Percentiles rank a stretch among this genome's conserved stretches.
phyloP scores from a whole-genome alignment of 1,139 yeast genomes.

The Debaryomyces nepalensis region DNA sequence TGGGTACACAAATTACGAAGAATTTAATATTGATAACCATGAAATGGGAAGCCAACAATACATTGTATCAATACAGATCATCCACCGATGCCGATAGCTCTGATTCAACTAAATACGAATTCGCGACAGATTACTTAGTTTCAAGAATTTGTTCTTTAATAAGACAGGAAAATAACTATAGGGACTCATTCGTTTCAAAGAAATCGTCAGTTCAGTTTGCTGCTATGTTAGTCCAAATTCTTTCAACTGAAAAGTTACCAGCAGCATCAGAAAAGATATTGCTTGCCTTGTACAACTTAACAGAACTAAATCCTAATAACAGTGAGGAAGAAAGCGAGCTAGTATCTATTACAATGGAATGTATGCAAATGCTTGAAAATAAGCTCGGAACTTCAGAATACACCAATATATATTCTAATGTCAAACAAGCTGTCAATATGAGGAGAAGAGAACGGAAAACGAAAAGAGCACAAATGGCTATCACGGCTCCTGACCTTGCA shows the following conservation, averaged over 20 bases:
- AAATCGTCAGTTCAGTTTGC: slow-evolving; percentile 64
- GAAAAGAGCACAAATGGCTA: slow-evolving; percentile 75
- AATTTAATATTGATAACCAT: slow-evolving; percentile 65
- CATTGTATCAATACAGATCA: slow-evolving; percentile 36
- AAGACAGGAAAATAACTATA: slow-evolving; percentile 61
- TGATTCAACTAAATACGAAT: slow-evolving; percentile 31
- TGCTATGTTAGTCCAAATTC: slow-evolving; percentile 60
- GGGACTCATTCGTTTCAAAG: slow-evolving; percentile 61
- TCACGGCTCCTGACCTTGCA: slow-evolving; percentile 78
- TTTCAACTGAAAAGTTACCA: slow-evolving; percentile 40
- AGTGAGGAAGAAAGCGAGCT: slow-evolving; percentile 56
- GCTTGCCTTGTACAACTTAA: slow-evolving; percentile 61
- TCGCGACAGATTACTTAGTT: slow-evolving; percentile 67
- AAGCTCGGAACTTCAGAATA: slow-evolving; percentile 78
- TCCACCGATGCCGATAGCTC: slow-evolving; percentile 27
- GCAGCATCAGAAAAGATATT: slow-evolving; percentile 53
- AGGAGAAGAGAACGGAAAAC: slow-evolving; percentile 79
- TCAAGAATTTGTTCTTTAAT: slow-evolving; percentile 63
- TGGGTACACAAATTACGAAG: slow-evolving; percentile 70
- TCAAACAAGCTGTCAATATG: slow-evolving; percentile 59
- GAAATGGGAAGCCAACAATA: slow-evolving; percentile 59
- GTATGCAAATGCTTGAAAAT: slow-evolving; percentile 67
- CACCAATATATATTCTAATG: slow-evolving; percentile 64
- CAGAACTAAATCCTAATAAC: slow-evolving; percentile 46
- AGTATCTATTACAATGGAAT: slow-evolving; percentile 64